Evolutionary conservation across 306 rosid species (phyloP), one percentile per base, ranked within the genome.

Genomic region (Echinosophora koreensis): DNA sequence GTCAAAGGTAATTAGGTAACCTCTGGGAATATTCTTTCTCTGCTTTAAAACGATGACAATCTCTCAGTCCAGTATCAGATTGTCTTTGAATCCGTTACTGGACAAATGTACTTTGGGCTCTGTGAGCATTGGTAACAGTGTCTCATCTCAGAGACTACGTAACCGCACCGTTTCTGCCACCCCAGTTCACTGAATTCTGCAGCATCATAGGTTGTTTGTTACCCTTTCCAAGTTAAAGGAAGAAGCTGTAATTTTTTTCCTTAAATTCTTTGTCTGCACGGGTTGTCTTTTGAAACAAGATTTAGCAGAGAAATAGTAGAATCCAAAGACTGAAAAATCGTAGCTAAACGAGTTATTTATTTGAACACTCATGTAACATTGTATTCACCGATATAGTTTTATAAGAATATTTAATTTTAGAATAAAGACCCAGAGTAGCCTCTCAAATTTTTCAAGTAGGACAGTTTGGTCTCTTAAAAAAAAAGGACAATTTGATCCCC

Each of bases 51-150:
- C 47, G 10, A 41, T 41, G 47, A 41, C 11, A 8, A 8, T 8
- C 47, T 41, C 47, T 41, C 47, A 54, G 32, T 16, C n/a, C 3
- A 22, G 15, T 30, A 50, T 9, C 12, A 27, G 37, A 52, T 51
- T 51, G 50, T 52, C 3, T 52, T 32, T 1, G 28, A 50, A 50
- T 9, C 59, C 5, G 28, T 49, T 8, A 30, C 9, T n/a, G 47
- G 32, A 50, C 61, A 69, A 51, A 69, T 69, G 74, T 49, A 70
- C 62, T 70, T 70, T 27, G 49, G 50, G n/a, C 7, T 7, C 35
- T 52, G 63, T 34, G 75, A 70, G 3, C 14, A 50, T 69, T 27
- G 74, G 47, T 69, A 39, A 13, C 46, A 32, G 60, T 49, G 46
- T 49, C 72, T 22, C 39, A 5, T 49, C 72, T 22, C 39, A 5